Conservation (phyloP, 805 yeast species). For the Tetrapisispora nanseiensis region DNA sequence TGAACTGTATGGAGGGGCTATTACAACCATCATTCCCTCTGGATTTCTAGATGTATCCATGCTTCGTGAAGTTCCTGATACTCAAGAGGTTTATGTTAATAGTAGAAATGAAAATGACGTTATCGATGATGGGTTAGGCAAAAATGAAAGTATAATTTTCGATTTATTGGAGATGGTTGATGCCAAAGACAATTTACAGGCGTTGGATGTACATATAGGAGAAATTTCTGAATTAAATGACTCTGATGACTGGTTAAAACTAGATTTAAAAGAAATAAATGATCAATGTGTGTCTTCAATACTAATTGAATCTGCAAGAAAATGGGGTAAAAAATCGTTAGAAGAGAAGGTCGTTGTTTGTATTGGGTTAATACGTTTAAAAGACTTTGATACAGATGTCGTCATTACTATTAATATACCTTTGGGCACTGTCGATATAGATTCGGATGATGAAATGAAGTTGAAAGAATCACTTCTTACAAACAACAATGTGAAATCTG, state of each 20-base stretch:
- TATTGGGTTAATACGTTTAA: constrained; percentile 47
- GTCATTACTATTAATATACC: constrained; percentile 54
- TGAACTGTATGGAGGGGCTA: constrained; percentile 76
- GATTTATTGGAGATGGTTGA: constrained; percentile 51
- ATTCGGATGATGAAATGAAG: constrained; percentile 2
- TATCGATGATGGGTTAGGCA: constrained; percentile 29
- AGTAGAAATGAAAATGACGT: constrained; percentile 27
- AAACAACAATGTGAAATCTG: constrained; percentile 7
- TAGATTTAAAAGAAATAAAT: constrained; percentile 13
- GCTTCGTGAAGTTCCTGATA: constrained; percentile 79
- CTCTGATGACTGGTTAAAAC: constrained; percentile 24
- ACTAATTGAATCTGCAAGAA: constrained; percentile 37
- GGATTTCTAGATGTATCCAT: constrained; percentile 66
- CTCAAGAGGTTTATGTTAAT: constrained; percentile 80
- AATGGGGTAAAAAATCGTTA: constrained; percentile 39
- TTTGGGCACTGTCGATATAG: constrained; percentile 14
- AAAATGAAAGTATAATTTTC: constrained; percentile 50
- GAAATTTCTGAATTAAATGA: constrained; percentile 44
- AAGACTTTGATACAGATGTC: constrained; percentile 47
- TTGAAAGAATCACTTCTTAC: not conserved
- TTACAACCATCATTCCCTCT: constrained; percentile 46
- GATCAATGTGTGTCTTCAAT: constrained; percentile 23
- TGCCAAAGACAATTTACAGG: constrained; percentile 30
- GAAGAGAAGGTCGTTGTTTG: constrained; percentile 38
- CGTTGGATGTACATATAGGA: constrained; percentile 43